phyloP scores from a whole-genome alignment of 2,329 filamentous ascomycete genomes.

The Aspergillus persii region DNA sequence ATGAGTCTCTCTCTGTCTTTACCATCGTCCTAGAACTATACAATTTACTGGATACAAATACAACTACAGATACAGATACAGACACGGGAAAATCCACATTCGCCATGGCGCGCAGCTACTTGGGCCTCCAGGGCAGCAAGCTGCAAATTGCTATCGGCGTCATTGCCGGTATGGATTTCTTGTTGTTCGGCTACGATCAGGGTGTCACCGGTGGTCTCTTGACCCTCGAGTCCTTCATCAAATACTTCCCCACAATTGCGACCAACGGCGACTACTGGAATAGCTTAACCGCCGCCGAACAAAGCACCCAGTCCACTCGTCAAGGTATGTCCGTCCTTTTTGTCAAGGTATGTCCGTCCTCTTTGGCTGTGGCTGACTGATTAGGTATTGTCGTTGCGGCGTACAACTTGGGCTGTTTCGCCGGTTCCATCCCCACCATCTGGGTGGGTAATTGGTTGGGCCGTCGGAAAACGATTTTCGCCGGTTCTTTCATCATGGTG shows the following conservation, averaged over 20 bases:
- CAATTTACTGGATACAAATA: background rate
- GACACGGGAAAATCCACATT: background rate
- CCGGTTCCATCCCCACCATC: conserved; percentile 50
- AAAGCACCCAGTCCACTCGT: conserved; percentile 33
- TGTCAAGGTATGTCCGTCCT: conserved; percentile 30
- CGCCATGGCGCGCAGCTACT: conserved; percentile 30
- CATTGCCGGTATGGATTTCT: conserved; percentile 44
- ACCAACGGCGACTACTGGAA: conserved; percentile 19
- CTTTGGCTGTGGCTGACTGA: background rate
- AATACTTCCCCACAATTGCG: conserved; percentile 43
- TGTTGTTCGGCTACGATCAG: conserved; percentile 39
- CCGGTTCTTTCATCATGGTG: conserved; percentile 50
- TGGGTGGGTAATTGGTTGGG: conserved; percentile 53
- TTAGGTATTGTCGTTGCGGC: conserved; percentile 41
- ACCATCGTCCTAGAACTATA: too few species aligned
- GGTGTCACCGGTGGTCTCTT: conserved; percentile 48
- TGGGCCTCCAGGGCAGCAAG: conserved; percentile 41
- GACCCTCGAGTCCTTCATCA: conserved; percentile 41
- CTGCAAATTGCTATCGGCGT: conserved; percentile 45
- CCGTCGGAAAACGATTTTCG: conserved; percentile 50
- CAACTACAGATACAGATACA: too few species aligned
- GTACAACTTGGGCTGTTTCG: conserved; percentile 52
- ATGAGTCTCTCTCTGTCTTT: conserved; percentile 2
- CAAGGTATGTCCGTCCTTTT: conserved; percentile 27
- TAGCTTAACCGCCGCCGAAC: conserved; percentile 12